Conservation (phyloP, 139 green algal species). For the Mesostigma viride region DNA sequence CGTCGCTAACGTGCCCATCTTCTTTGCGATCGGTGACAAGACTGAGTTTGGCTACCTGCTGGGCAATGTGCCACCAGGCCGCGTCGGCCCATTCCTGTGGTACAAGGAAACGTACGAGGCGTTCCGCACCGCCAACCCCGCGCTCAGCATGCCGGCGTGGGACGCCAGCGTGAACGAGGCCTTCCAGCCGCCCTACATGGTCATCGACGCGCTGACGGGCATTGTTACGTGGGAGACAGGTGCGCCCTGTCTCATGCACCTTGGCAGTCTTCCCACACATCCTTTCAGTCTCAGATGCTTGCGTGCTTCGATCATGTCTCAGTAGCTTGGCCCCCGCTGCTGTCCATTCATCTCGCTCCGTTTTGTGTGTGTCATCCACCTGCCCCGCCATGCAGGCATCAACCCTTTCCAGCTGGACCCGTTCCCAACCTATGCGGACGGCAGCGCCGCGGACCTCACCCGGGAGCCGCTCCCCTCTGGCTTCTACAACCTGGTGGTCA, state of each 20-base stretch:
- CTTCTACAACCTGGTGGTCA: background rate
- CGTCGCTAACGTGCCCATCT: background rate
- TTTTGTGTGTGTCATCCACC: no score
- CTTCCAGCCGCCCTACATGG: conserved; percentile 11
- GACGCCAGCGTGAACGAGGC: conserved; percentile 14
- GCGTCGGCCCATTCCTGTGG: no score
- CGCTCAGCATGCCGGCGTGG: conserved; percentile 6
- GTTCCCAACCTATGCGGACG: background rate
- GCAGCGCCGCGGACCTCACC: background rate
- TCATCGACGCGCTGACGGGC: conserved; percentile 14
- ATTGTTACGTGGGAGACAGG: conserved; percentile 28
- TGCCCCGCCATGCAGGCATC: no score
- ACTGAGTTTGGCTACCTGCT: no score
- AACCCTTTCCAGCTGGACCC: background rate
- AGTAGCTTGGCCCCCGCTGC: no score
- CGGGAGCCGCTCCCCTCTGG: background rate
- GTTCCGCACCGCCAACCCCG: background rate
- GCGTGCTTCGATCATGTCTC: no score
- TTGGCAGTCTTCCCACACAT: no score
- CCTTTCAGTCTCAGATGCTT: no score
- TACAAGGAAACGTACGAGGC: no score
- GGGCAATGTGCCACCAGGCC: no score
- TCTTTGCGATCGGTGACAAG: background rate
- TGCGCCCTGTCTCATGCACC: no score
- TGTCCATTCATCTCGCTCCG: no score